phyloP scores from a whole-genome alignment of 2,329 filamentous ascomycete species.

The Teratosphaeria nubilosa region DNA sequence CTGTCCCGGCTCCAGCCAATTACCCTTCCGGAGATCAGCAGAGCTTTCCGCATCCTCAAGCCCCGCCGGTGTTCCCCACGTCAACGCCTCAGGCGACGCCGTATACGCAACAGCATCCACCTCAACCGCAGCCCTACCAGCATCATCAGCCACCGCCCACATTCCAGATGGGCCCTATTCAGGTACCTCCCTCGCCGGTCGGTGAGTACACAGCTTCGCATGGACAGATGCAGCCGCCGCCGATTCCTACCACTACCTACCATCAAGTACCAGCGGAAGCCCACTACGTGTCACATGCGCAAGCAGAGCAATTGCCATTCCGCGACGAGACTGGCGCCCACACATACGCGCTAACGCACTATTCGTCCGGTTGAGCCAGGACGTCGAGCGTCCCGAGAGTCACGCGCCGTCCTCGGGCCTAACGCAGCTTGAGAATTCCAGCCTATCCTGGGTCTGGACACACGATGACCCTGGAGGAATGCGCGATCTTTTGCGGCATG shows the following conservation, averaged over 20 bases:
- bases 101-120: conserved; percentile 1
- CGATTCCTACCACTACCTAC: conserved; percentile 12
- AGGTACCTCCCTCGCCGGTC: conserved; percentile 7
- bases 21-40: not conserved
- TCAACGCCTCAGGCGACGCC: not conserved
- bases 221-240: conserved; percentile 18
- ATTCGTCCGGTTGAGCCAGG: conserved; percentile 1
- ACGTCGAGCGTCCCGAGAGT: not conserved
- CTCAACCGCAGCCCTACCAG: conserved; percentile 2
- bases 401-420: not conserved
- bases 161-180: conserved; percentile 15
- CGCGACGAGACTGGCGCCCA: not conserved
- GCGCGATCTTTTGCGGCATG: no score
- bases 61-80: not conserved
- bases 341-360: not conserved
- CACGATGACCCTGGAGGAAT: no score
- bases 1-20: conserved; percentile 1
- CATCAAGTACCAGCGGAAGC: conserved; percentile 12
- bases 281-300: conserved; percentile 6
- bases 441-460: no score
- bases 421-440: not conserved
- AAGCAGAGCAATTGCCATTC: conserved; percentile 1
- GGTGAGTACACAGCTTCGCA: conserved; percentile 15
- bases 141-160: conserved; percentile 9
- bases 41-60: not conserved